Evolutionary conservation across 148 eudicot genomes (phyloP).

Genomic region (Rhododendron mucronatum): DNA sequence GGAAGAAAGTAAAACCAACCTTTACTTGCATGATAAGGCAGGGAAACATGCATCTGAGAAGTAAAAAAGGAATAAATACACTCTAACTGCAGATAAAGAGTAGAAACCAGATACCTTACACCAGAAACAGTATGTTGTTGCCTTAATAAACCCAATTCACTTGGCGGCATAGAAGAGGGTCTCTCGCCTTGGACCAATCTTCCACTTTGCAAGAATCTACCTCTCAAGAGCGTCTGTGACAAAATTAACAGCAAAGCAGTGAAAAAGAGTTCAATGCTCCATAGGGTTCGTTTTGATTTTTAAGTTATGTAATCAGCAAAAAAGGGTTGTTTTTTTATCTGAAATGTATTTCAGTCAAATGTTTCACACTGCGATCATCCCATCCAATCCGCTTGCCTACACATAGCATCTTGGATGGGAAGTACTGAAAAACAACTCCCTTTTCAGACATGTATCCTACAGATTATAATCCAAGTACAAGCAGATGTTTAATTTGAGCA

Average conservation of each 20-base stretch:
- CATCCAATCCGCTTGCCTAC: not conserved
- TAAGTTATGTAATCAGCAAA: not conserved
- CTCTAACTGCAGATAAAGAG: not conserved
- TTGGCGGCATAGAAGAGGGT: slow-evolving; percentile 50
- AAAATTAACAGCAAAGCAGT: not conserved
- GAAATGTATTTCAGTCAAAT: not conserved
- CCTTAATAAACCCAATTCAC: slow-evolving; percentile 72
- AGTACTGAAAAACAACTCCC: not conserved
- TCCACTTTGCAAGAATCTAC: slow-evolving; percentile 58
- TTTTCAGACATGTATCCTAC: not conserved
- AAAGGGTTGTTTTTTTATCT: not conserved
- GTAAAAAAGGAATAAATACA: not conserved
- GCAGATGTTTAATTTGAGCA: not conserved
- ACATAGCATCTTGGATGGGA: not conserved
- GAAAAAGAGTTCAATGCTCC: not conserved
- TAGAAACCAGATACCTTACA: slow-evolving; percentile 47
- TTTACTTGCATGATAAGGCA: not conserved
- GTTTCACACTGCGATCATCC: not conserved
- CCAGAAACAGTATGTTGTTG: slow-evolving; percentile 68
- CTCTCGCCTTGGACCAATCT: slow-evolving; percentile 42
- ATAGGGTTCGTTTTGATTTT: not conserved
- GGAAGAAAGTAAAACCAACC: not conserved
- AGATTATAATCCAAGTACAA: not conserved
- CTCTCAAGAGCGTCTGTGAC: slow-evolving; percentile 62
- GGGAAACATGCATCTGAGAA: not conserved